phyloP scores from a whole-genome alignment of 805 yeast genomes.

The Schwanniomyces pseudopolymorphus region DNA sequence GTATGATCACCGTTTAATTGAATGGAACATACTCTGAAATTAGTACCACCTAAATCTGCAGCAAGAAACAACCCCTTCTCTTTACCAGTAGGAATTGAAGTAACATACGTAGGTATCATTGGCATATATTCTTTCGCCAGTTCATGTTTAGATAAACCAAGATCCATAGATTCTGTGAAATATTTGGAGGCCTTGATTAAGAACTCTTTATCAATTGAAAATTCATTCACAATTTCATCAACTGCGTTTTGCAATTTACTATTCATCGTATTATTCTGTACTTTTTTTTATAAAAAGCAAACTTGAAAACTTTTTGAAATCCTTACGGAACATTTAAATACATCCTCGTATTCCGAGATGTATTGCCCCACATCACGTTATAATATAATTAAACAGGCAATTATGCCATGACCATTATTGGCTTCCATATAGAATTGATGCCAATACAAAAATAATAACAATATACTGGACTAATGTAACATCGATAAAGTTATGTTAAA shows the following conservation, averaged over 20 bases:
- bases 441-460: no score
- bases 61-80: conserved; percentile 85
- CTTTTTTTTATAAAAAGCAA: not conserved
- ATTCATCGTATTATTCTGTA: conserved; percentile 11
- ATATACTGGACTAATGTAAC: no score
- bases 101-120: conserved; percentile 93
- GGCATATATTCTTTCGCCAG: conserved; percentile 52
- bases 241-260: conserved; percentile 24
- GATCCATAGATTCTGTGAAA: conserved; percentile 61
- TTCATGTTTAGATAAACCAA: conserved; percentile 49
- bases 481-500: no score
- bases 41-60: conserved; percentile 95
- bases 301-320: not conserved
- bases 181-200: conserved; percentile 49
- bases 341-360: not conserved
- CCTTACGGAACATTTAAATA: not conserved
- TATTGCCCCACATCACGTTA: no score
- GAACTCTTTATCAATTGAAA: conserved; percentile 41
- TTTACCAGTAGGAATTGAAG: conserved; percentile 79
- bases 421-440: no score
- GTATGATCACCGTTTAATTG: conserved; percentile 73
- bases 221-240: conserved; percentile 38
- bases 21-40: conserved; percentile 92
- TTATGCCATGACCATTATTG: no score
- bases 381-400: no score